phyloP scores from a whole-genome alignment of 1,284 basidiomycete species.

The Golubevia sp. region DNA sequence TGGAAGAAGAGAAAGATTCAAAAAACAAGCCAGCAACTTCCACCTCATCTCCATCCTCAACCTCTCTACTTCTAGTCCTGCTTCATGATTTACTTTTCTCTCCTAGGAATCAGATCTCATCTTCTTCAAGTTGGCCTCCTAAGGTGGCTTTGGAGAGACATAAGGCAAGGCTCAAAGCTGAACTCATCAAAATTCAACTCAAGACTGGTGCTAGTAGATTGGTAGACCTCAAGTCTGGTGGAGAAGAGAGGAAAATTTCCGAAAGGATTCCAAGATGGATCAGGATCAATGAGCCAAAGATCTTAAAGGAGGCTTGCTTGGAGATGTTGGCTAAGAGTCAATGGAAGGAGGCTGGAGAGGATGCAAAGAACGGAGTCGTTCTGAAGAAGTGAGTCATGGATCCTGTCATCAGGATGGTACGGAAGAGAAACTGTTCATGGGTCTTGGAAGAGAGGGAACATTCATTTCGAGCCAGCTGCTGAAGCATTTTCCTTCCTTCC shows the following conservation, averaged over 20 bases:
- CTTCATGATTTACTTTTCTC: conserved; percentile 47
- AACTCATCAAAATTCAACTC: conserved; percentile 82
- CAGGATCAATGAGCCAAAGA: conserved; percentile 36
- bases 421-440: background rate
- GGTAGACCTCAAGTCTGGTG: conserved; percentile 41
- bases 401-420: background rate
- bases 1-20: background rate
- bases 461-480: too few relatives aligned
- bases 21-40: background rate
- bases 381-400: conserved; percentile 16
- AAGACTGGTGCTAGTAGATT: conserved; percentile 25
- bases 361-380: conserved; percentile 18
- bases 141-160: conserved; percentile 66
- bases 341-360: conserved; percentile 27
- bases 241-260: conserved; percentile 19
- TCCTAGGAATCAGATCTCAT: conserved; percentile 36
- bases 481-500: too few relatives aligned
- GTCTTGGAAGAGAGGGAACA: too few relatives aligned
- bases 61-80: conserved; percentile 41
- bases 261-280: conserved; percentile 49
- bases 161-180: conserved; percentile 82
- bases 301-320: conserved; percentile 64
- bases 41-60: conserved; percentile 1
- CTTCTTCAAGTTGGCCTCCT: conserved; percentile 45
- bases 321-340: conserved; percentile 67